phyloP scores from a whole-genome alignment of 768 basidiomycete genomes.

The Termitomyces sp. region DNA sequence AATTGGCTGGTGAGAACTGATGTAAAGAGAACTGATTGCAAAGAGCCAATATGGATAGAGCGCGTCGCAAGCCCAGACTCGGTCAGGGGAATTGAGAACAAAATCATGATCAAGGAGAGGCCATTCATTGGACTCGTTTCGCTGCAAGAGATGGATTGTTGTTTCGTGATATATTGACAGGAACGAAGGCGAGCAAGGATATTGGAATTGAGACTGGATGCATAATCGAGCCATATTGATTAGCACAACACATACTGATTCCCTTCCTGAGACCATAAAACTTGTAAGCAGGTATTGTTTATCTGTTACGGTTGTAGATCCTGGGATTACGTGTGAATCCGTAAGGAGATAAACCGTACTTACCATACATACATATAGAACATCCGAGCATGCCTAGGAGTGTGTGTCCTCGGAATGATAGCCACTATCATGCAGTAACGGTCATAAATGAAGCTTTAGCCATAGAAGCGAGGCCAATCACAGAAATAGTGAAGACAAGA shows the following conservation, averaged over 20 bases:
- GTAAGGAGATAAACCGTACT: too few relatives aligned
- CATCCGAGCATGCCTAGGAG: too few relatives aligned
- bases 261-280: background rate
- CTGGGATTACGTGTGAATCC: too few relatives aligned
- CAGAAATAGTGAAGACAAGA: background rate
- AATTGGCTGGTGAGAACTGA: too few relatives aligned
- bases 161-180: background rate
- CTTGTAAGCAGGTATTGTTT: background rate
- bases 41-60: background rate
- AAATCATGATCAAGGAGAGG: background rate
- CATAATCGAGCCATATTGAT: background rate
- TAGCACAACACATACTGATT: background rate
- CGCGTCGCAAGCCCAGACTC: background rate
- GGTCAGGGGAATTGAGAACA: background rate
- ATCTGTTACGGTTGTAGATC: background rate
- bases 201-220: background rate
- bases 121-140: background rate
- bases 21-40: background rate
- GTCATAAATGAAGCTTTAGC: background rate
- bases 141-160: background rate
- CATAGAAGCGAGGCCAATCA: background rate
- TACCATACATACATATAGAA: too few relatives aligned
- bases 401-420: too few relatives aligned
- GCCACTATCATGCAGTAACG: too few relatives aligned
- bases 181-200: background rate